Base-by-base conservation (phyloP, 2,329 filamentous ascomycete genomes). In the Penicillium occitanis region DNA sequence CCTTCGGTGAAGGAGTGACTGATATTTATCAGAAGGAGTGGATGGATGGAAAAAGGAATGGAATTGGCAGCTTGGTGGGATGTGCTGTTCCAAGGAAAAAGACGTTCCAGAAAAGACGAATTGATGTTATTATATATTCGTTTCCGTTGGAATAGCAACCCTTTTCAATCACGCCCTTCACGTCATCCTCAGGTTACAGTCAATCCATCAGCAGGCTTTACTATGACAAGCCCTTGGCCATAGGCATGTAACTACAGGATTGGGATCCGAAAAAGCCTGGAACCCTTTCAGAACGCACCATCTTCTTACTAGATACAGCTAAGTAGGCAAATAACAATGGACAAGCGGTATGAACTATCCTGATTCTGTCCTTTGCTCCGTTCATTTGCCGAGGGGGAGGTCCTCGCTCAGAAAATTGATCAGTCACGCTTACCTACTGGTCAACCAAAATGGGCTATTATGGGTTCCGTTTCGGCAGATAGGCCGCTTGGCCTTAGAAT, bases 121-220 rank as follows among this genome's bases (percentile, higher is more conserved):
- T 28, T 42, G 40, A 30, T 11, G 11, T 46, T 40, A 22, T 22
- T 64, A 58, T 57, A 64, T 64, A 50, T 30, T 28, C 22, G 25
- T 28, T 46, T 46, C 22, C 57, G 19, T 30, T 60, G 37, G 22
- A 33, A 44, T 59, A 28, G 37, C 13, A 60, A 44, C 22, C 40
- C 50, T 40, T 55, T 53, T 42, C 33, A 19, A 33, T 7, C 35
- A 30, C 46, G 22, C 61, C 35, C 5, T 55, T 55, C 35, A 63
- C 10, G 35, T 55, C 48, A 63, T 55, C 48, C 10, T 55, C 62
- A 58, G 62, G 62, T 64, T 64, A 58, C 62, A 64, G 22, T 58
- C 51, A 19, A n/a, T 19, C 2, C 51, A 58, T 64, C 50, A 64
- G 62, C 62, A 50, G 6, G 7, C 5, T 33, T n/a, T 25, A 28